Base-by-base conservation (phyloP, 2,329 filamentous ascomycete genomes). In the Cladosporium sp. region DNA sequence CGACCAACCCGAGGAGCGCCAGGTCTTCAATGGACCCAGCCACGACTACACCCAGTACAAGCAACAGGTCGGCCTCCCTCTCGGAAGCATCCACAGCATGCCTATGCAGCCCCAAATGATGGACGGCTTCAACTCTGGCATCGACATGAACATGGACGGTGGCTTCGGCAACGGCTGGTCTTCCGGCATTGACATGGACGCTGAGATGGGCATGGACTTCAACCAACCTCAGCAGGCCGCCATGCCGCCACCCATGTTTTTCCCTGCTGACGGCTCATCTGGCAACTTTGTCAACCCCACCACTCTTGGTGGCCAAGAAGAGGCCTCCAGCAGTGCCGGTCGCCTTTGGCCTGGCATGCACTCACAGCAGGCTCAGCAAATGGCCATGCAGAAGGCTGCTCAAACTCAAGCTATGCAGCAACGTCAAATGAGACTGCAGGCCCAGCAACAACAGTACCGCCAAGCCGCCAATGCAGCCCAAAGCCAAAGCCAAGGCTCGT, bases 21-120 rank as follows among this genome's bases (percentile, higher is more conserved):
- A 76, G 63, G 74, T 76, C 61, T 78, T 76, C 72, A 75, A 72
- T 68, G 76, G 75, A 51, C 94, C 95, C 10, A 97, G 92, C 78
- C 93, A 97, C 81, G 92, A 96, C 79, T 98, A 98, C 83, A 91
- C 93, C 74, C 88, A 92, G 75, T 96, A 97, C 82, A 91, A 92
- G 81, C 95, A 99, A 77, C 93, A 97, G 82, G 97, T 95, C 3
- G 93, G 93, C 69, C 88, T 97, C 32, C 92, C 95, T 0, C 89
- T 92, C 1, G 93, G 93, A 68, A 93, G 92, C 61, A 83, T 95
- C 68, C 88, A 90, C 49, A 91, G 87, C 78, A 91, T 93, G 14
- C 86, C 95, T 75, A 86, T 95, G 72, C 93, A 91, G 77, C 67
- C 69, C 54, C 66, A 69, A 54, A 69, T 68, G 60, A 73, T 75